Evolutionary conservation across 2,329 filamentous ascomycete species (phyloP), one percentile per base, ranked within the genome.

Genomic region (Talaromyces sp.): DNA sequence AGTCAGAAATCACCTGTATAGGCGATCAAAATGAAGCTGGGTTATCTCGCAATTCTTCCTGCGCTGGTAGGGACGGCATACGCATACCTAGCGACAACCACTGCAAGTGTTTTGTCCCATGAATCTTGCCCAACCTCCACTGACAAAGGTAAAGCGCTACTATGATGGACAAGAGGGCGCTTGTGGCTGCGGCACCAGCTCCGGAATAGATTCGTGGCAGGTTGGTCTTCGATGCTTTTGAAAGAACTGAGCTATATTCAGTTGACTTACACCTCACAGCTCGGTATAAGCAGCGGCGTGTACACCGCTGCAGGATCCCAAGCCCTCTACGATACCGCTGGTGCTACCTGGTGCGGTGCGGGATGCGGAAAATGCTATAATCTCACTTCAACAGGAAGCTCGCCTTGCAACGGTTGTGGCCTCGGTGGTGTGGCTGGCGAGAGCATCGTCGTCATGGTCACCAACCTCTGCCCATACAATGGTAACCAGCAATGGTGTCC

Each of bases 401-500:
- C 70, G 14, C 54, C 70, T 3, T 70, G 67, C 66, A 65, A 45
- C 7, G 67, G 66, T 50, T 71, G 70, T 61, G 71, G 71, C 14
- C 57, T 58, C 3, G 71, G 71, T 39, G 70, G 70, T 2, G 70
- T 60, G 13, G 58, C 60, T 2, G 70, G 70, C 3, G 60, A 71
- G 22, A 70, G 66, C 31, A 72, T 72, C 59, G 71, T 69, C 13
- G 70, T 72, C 33, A 71, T 72, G 71, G 71, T 77, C 6, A 76
- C 74, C 22, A 78, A 78, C 62, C 69, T 78, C 5, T 78, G 76
- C 62, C 76, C 76, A 1, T 70, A 75, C 65, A 70, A 68, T 47
- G 74, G 76, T 10, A 78, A 78, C 54, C 69, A 70, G 57, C 67
- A 72, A 67, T 78, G 76, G 76, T 78, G 76, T 65, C 72, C 75